Conservation (phyloP, 306 rosid species). For the Quillaja saponaria region DNA sequence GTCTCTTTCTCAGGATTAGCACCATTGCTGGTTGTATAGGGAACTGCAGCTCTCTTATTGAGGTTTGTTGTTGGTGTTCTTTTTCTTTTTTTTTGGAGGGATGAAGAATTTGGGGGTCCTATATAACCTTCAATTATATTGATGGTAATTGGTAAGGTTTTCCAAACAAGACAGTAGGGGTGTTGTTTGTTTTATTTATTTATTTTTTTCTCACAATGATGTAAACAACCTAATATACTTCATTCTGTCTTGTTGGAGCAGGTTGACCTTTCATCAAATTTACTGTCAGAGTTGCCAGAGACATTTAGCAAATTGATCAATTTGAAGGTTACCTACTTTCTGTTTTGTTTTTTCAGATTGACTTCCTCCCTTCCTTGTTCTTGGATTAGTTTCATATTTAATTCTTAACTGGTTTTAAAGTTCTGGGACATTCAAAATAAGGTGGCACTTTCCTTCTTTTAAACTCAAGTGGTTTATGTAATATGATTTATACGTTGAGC, state of each 20-base stretch:
- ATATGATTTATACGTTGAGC: not conserved
- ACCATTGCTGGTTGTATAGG: constrained; percentile 54
- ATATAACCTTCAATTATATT: too few species aligned
- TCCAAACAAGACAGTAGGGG: too few species aligned
- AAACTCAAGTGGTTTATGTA: not conserved
- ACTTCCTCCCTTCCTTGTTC: not conserved
- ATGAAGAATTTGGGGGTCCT: too few species aligned
- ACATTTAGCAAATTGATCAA: constrained; percentile 59
- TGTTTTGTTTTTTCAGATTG: constrained; percentile 6
- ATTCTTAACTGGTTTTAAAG: not conserved
- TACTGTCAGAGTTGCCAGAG: constrained; percentile 74
- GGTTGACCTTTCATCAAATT: constrained; percentile 86
- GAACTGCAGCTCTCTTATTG: constrained; percentile 72
- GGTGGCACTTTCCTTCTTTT: not conserved
- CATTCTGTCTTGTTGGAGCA: constrained; percentile 27
- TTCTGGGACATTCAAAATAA: not conserved
- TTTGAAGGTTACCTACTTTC: constrained; percentile 58
- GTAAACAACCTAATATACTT: too few species aligned
- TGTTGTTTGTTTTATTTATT: too few species aligned
- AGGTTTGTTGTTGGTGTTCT: constrained; percentile 48
- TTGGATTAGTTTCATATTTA: not conserved
- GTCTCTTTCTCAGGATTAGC: constrained; percentile 58
- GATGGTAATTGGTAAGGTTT: too few species aligned
- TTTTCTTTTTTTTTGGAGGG: not conserved
- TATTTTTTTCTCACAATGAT: too few species aligned